phyloP scores from a whole-genome alignment of 176 grass and related monocot genomes.

The Oryza rufipogon region DNA sequence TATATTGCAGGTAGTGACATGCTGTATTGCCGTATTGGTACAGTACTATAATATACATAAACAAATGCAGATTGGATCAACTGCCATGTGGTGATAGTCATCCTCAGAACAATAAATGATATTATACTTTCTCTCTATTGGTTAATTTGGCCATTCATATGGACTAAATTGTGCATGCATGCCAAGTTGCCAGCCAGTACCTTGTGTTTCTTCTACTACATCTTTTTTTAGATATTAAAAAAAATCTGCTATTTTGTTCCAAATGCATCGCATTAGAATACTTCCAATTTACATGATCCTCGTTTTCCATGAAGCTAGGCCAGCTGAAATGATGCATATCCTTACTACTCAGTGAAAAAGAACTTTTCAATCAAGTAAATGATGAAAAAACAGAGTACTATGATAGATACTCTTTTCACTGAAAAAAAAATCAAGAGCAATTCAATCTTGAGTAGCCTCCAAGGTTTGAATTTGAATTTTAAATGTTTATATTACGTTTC shows the following conservation, averaged over 20 bases:
- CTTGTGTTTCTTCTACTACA: background rate
- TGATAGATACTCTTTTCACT: background rate
- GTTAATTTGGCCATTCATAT: background rate
- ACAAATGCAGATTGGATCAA: background rate
- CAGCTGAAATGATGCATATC: background rate
- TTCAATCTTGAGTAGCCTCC: background rate
- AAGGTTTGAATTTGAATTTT: too few relatives aligned
- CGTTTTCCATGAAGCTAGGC: too few relatives aligned
- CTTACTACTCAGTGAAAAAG: background rate
- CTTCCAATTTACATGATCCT: too few relatives aligned
- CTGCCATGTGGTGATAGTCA: background rate
- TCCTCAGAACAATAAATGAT: background rate
- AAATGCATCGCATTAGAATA: background rate
- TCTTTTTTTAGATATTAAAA: too few relatives aligned
- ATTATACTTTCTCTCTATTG: background rate
- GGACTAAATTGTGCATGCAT: background rate
- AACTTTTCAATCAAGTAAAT: background rate
- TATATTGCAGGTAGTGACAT: slow-evolving; percentile 12
- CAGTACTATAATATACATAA: background rate
- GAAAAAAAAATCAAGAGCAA: background rate
- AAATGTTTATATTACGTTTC: too few relatives aligned
- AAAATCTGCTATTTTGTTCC: background rate
- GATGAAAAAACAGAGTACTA: background rate
- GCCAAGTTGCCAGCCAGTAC: too few relatives aligned
- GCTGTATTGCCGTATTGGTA: background rate